phyloP scores from a whole-genome alignment of 768 basidiomycete species.

The Suillus cothurnatus region DNA sequence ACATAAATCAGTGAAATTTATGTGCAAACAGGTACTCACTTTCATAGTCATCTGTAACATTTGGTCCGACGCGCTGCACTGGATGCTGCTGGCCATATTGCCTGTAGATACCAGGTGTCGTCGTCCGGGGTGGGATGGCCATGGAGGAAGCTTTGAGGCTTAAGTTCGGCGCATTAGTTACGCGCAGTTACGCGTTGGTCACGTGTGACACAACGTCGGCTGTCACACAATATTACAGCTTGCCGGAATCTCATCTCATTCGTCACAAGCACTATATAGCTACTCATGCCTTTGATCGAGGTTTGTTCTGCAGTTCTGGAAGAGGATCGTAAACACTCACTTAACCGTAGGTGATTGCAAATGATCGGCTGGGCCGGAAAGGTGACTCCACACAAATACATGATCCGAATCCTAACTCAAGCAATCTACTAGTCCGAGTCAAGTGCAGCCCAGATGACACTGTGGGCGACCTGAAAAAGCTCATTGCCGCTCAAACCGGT shows the following conservation, averaged over 20 bases:
- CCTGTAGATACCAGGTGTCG: slow-evolving; percentile 26
- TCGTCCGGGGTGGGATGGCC: slow-evolving; percentile 33
- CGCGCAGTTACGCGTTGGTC: slow-evolving; percentile 27
- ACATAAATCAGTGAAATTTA: slow-evolving; percentile 12
- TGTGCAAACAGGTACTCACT: slow-evolving; percentile 44
- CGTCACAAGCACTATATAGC: neutral
- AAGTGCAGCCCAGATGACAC: slow-evolving; percentile 96
- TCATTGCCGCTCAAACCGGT: slow-evolving; percentile 96
- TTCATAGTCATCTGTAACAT: slow-evolving; percentile 76
- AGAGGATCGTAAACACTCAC: neutral
- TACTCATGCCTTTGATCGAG: slow-evolving; percentile 56
- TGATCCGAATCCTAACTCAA: slow-evolving; percentile 12
- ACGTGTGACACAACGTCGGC: slow-evolving; percentile 14
- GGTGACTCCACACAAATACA: slow-evolving; percentile 46
- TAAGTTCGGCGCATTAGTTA: slow-evolving; percentile 15
- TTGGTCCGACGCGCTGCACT: slow-evolving; percentile 34
- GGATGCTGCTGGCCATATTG: slow-evolving; percentile 24
- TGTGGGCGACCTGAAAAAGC: slow-evolving; percentile 94
- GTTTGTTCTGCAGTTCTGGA: slow-evolving; percentile 29
- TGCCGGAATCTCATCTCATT: neutral
- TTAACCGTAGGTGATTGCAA: slow-evolving; percentile 78
- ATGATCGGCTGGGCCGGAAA: slow-evolving; percentile 94
- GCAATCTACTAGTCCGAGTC: slow-evolving; percentile 73
- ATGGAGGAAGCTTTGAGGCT: slow-evolving; percentile 15
- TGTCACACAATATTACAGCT: slow-evolving; percentile 5